A percentile compares a stretch with the other conserved stretches of the same genome.
These are phyloP conservation scores for Barnettozyma sucrosica DNA, from an alignment of 805 yeast species.

Conservation along the genomic window DNA sequence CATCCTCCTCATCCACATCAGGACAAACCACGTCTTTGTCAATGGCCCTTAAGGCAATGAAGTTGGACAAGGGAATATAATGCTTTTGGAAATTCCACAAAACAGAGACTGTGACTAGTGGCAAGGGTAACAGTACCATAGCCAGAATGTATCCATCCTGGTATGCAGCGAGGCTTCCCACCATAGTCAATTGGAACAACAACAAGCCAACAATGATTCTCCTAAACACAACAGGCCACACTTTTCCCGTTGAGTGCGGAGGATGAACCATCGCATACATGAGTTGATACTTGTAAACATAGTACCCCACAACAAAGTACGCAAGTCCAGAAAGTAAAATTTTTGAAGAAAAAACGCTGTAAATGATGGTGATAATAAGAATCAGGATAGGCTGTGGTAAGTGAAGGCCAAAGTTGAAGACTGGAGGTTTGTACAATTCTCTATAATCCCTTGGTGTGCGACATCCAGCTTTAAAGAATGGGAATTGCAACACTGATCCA, in stretches of 20 bases:
- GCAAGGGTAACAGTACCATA: conserved; percentile 66
- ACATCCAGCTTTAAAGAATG: conserved; percentile 56
- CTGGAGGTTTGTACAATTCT: conserved; percentile 78
- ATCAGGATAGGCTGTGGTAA: conserved; percentile 89
- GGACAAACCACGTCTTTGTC: conserved; percentile 36
- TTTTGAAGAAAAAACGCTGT: conserved; percentile 85
- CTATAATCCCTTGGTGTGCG: conserved; percentile 81
- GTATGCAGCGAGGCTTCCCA: conserved; percentile 76
- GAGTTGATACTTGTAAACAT: conserved; percentile 86
- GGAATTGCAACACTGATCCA: conserved; percentile 73
- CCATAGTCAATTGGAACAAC: conserved; percentile 86
- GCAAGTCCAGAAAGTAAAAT: conserved; percentile 78
- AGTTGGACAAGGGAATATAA: conserved; percentile 73
- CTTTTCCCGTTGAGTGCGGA: conserved; percentile 94
- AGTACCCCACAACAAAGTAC: conserved; percentile 80
- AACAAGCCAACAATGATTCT: conserved; percentile 76
- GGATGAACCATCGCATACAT: conserved; percentile 90
- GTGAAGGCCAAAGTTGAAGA: conserved; percentile 84
- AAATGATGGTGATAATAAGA: conserved; percentile 76
- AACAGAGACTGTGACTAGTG: conserved; percentile 57
- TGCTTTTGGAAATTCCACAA: conserved; percentile 78
- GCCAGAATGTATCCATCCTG: conserved; percentile 78
- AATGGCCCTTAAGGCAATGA: conserved; percentile 83
- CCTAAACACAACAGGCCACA: conserved; percentile 88
- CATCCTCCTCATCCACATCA: conserved; percentile 17